These are phyloP conservation scores for Populus simonii DNA, from an alignment of 345 rosid genomes.

Conservation along the genomic window DNA sequence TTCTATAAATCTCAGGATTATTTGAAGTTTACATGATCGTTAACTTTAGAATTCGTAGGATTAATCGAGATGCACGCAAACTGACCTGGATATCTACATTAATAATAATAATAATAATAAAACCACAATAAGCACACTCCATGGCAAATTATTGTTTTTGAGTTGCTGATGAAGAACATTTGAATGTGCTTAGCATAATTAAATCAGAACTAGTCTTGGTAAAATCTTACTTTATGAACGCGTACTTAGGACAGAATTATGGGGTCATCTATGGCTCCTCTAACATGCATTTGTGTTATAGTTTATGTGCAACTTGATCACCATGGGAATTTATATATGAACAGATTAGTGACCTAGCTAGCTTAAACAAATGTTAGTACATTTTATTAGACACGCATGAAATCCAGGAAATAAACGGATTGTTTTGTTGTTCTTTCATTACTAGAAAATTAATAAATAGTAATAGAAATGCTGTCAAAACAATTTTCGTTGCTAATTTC, in stretches of 20 bases:
- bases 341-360: background rate
- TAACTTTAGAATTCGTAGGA: fast-evolving
- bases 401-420: background rate
- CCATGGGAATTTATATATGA: background rate
- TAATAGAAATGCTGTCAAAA: too few species aligned
- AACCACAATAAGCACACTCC: background rate
- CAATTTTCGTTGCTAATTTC: too few species aligned
- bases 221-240: background rate
- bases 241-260: background rate
- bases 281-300: background rate
- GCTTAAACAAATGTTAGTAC: background rate
- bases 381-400: background rate
- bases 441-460: too few species aligned
- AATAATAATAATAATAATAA: too few species aligned
- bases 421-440: too few species aligned
- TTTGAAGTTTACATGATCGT: fast-evolving
- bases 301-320: constrained; percentile 2
- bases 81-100: too few species aligned
- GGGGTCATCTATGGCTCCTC: constrained; percentile 3
- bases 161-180: background rate
- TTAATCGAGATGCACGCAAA: too few species aligned
- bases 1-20: fast-evolving
- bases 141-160: background rate
- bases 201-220: background rate
- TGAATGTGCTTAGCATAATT: background rate